These are phyloP conservation scores for Trichoderma koningiopsis DNA, from an alignment of 2,329 filamentous ascomycete genomes.

Conservation along the genomic window DNA sequence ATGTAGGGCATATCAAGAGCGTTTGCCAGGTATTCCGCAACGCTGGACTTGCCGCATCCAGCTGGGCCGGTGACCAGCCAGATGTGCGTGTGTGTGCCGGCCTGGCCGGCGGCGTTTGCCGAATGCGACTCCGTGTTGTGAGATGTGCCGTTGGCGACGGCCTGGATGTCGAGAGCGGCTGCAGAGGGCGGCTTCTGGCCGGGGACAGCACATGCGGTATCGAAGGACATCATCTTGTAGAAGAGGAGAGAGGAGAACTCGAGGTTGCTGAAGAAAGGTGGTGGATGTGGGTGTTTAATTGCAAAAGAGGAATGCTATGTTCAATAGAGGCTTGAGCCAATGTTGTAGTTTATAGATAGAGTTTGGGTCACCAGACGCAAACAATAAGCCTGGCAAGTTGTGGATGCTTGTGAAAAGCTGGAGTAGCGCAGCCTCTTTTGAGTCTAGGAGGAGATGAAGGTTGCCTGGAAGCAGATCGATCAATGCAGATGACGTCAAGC, in stretches of 20 bases:
- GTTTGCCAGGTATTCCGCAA: slow-evolving; percentile 66
- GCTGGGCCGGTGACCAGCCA: slow-evolving; percentile 81
- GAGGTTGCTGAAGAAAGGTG: not conserved
- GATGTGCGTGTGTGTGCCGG: slow-evolving; percentile 62
- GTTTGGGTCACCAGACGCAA: slow-evolving; percentile 1
- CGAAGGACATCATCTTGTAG: slow-evolving; percentile 53
- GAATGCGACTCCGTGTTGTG: slow-evolving; percentile 32
- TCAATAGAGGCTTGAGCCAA: not conserved
- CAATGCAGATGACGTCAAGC: not conserved
- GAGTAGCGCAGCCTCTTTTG: not conserved
- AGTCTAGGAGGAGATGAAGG: slow-evolving; percentile 1
- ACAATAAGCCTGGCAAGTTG: slow-evolving; percentile 1
- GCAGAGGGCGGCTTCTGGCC: slow-evolving; percentile 41
- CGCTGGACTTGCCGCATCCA: slow-evolving; percentile 77
- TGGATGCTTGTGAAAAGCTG: slow-evolving; percentile 2
- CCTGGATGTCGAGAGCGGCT: slow-evolving; percentile 18
- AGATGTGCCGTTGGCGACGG: slow-evolving; percentile 14
- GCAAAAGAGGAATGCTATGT: not conserved
- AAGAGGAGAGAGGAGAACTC: not conserved
- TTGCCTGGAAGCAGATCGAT: not conserved
- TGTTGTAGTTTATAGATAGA: slow-evolving; percentile 4
- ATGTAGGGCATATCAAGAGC: slow-evolving; percentile 69
- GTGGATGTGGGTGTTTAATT: not conserved
- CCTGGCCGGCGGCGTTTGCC: slow-evolving; percentile 32
- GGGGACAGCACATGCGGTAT: slow-evolving; percentile 49